These are phyloP conservation scores for Acacia confusa DNA, from an alignment of 306 rosid species.

Conservation along the genomic window DNA sequence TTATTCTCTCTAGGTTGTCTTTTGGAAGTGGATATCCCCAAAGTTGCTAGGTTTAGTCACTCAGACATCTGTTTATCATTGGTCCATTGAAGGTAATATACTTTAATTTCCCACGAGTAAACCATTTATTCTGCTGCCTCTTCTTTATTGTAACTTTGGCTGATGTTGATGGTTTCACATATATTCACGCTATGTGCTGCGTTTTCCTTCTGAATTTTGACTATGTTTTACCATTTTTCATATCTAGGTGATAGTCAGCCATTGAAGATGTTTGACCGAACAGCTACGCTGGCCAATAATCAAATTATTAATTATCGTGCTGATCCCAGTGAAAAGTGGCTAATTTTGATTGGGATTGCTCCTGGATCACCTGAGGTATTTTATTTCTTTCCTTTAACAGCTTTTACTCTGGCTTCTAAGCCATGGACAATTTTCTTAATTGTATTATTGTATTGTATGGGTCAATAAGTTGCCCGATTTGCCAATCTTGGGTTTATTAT, in stretches of 20 bases:
- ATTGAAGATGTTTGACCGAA: slow-evolving; percentile 72
- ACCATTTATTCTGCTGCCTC: neutral
- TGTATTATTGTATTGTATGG: slow-evolving; percentile 12
- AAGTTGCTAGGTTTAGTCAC: slow-evolving; percentile 66
- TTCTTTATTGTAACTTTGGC: slow-evolving; percentile 12
- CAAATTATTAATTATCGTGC: slow-evolving; percentile 84
- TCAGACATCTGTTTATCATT: slow-evolving; percentile 70
- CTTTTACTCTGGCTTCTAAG: slow-evolving; percentile 16
- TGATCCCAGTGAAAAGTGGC: slow-evolving; percentile 78
- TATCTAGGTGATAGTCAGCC: slow-evolving; percentile 70
- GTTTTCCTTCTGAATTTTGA: slow-evolving; percentile 1
- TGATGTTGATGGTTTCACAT: neutral
- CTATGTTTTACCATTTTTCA: slow-evolving; percentile 21
- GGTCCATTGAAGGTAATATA: slow-evolving; percentile 68
- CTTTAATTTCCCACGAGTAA: neutral
- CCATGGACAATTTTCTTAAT: slow-evolving; percentile 7
- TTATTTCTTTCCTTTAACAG: slow-evolving; percentile 24
- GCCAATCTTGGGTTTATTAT: slow-evolving; percentile 9
- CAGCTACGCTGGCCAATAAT: slow-evolving; percentile 67
- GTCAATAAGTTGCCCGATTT: neutral
- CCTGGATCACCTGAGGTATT: slow-evolving; percentile 77
- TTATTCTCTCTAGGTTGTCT: slow-evolving; percentile 55
- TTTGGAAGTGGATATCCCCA: slow-evolving; percentile 83
- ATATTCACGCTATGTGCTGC: neutral
- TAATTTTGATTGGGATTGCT: slow-evolving; percentile 80